Evolutionary conservation across 768 basidiomycete genomes (phyloP).

Genomic region (Termitomyces sp.): DNA sequence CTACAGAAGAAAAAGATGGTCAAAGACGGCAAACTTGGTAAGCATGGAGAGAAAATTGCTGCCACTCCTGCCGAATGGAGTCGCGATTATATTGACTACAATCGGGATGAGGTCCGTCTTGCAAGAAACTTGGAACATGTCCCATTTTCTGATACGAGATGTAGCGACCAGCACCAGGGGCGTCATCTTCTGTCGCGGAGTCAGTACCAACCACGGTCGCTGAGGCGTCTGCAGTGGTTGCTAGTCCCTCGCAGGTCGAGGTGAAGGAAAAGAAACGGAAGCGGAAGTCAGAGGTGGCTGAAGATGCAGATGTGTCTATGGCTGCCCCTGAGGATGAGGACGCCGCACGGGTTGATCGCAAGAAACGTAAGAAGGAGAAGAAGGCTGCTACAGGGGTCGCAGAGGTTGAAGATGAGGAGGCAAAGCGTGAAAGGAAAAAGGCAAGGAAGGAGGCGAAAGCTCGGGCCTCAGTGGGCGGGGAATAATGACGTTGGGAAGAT

Average conservation of each 20-base stretch:
- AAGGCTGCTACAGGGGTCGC: constrained; percentile 44
- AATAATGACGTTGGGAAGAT: constrained; percentile 11
- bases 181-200: constrained; percentile 21
- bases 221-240: constrained; percentile 15
- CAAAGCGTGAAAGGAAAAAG: constrained; percentile 54
- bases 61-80: constrained; percentile 90
- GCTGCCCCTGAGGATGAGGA: constrained; percentile 33
- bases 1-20: constrained; percentile 97
- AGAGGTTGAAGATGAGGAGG: constrained; percentile 53
- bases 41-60: constrained; percentile 85
- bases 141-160: constrained; percentile 8
- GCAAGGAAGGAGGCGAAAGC: constrained; percentile 67
- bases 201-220: constrained; percentile 17
- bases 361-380: constrained; percentile 59
- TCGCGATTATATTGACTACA: constrained; percentile 91
- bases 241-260: constrained; percentile 35
- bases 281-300: constrained; percentile 61
- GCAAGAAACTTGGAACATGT: background rate
- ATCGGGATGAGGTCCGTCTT: constrained; percentile 44
- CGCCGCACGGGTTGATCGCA: constrained; percentile 49
- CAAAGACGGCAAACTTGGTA: constrained; percentile 95
- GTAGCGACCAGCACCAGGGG: constrained; percentile 30
- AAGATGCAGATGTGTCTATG: constrained; percentile 37
- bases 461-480: constrained; percentile 34
- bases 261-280: constrained; percentile 85